Conservation (phyloP, 345 rosid genomes). For the Aquilaria malaccensis region DNA sequence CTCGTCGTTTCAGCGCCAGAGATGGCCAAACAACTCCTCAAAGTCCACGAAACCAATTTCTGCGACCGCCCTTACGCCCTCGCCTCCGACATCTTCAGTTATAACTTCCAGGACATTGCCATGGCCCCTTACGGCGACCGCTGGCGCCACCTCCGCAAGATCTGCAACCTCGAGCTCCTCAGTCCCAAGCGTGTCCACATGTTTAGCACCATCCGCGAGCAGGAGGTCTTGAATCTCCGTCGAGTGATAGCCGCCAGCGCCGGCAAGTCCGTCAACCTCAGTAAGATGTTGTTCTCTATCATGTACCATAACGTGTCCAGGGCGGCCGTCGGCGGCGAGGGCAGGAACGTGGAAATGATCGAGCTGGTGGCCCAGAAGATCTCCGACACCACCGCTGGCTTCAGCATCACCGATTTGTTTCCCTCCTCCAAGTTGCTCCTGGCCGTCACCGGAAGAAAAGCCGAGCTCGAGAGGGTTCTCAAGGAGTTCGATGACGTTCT, state of each 20-base stretch:
- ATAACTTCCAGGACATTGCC: too few species aligned
- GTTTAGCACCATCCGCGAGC: constrained; percentile 2
- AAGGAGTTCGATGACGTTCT: constrained; percentile 4
- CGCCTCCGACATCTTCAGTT: too few species aligned
- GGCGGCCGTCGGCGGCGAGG: constrained; percentile 3
- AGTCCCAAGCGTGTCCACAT: neutral
- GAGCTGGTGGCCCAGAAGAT: neutral
- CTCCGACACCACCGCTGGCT: neutral
- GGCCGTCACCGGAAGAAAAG: neutral
- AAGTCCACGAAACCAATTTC: neutral
- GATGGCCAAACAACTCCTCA: neutral
- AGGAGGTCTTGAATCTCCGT: constrained; percentile 1
- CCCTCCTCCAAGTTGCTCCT: constrained; percentile 1
- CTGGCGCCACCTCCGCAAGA: neutral
- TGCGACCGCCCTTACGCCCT: neutral
- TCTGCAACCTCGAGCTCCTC: constrained; percentile 3
- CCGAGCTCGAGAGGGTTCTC: neutral
- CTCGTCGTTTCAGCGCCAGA: neutral
- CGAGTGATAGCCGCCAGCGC: neutral
- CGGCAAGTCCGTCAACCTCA: neutral
- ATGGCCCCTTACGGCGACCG: neutral
- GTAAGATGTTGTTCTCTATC: neutral
- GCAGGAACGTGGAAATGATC: neutral
- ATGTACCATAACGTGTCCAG: neutral
- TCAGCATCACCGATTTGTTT: constrained; percentile 2